Percentiles rank a stretch among this genome's conserved stretches.
phyloP scores from a whole-genome alignment of 1,284 basidiomycete genomes.

The Limonomyces culmigenus region DNA sequence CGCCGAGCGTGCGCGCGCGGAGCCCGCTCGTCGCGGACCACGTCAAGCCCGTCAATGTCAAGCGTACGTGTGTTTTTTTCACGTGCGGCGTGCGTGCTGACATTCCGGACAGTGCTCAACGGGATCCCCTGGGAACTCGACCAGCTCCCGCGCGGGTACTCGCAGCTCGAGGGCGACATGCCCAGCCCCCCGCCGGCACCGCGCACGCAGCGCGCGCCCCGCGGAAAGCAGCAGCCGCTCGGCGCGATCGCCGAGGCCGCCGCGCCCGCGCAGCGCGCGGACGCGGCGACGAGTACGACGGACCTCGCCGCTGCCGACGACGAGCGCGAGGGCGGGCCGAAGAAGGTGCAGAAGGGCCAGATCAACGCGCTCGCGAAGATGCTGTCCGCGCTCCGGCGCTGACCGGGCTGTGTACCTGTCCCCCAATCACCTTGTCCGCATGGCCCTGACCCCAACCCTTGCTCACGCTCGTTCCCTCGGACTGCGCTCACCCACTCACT shows the following conservation, averaged over 20 bases:
- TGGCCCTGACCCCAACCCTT: too few species aligned
- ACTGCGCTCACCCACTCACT: too few species aligned
- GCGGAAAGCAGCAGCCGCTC: conserved; percentile 43
- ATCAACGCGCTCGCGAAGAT: conserved; percentile 73
- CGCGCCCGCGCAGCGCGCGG: conserved; percentile 16
- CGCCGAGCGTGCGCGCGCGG: background rate
- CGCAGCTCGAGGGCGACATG: conserved; percentile 41
- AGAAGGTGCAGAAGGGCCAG: conserved; percentile 73
- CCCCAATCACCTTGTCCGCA: too few species aligned
- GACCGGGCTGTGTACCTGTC: too few species aligned
- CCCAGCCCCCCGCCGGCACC: conserved; percentile 36
- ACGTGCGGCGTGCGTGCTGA: conserved; percentile 1
- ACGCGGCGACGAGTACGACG: conserved; percentile 52
- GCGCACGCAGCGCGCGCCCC: conserved; percentile 36
- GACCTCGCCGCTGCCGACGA: conserved; percentile 27
- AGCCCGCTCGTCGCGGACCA: background rate
- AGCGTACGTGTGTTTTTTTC: conserved; percentile 35
- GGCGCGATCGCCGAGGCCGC: conserved; percentile 50
- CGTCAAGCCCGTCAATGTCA: conserved; percentile 46
- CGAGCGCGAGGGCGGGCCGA: conserved; percentile 25
- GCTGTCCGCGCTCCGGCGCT: conserved; percentile 60
- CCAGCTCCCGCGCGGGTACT: conserved; percentile 44
- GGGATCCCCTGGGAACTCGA: conserved; percentile 59
- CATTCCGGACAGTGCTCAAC: conserved; percentile 34
- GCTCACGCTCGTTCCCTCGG: too few species aligned